These are phyloP conservation scores for Harringtonia aguacate DNA, from an alignment of 2,329 filamentous ascomycete species.

Conservation along the genomic window DNA sequence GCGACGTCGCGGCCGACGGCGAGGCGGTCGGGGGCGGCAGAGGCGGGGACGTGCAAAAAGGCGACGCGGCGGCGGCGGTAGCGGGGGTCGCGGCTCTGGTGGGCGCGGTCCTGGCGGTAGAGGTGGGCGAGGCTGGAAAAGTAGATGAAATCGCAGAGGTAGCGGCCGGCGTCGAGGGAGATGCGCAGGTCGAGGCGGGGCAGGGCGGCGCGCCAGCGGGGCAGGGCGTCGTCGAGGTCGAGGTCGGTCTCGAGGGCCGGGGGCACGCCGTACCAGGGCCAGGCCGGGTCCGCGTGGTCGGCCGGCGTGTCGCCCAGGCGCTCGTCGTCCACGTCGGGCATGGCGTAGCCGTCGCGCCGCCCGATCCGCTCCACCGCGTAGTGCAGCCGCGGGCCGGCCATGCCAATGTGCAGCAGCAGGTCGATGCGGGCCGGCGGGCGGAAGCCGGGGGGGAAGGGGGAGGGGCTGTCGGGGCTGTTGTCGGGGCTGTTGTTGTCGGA, in stretches of 20 bases:
- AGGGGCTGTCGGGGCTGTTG: no score
- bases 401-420: conserved; percentile 67
- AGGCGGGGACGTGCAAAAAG: conserved; percentile 64
- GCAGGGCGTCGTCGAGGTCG: conserved; percentile 45
- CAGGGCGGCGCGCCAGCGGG: conserved; percentile 40
- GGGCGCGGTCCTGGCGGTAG: conserved; percentile 28
- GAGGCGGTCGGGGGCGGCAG: conserved; percentile 37
- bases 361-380: conserved; percentile 64
- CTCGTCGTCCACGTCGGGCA: conserved; percentile 59
- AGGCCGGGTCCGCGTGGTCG: conserved; percentile 26
- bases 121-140: conserved; percentile 55
- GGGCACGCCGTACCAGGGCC: conserved; percentile 45
- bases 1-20: conserved; percentile 38
- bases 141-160: conserved; percentile 71
- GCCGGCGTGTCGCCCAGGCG: conserved; percentile 37
- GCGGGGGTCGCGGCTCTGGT: not conserved
- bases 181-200: conserved; percentile 40
- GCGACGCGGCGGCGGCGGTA: conserved; percentile 36
- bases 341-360: conserved; percentile 60
- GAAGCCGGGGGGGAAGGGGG: no score
- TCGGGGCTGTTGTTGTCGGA: conserved; percentile 5
- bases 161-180: conserved; percentile 61
- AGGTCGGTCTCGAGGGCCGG: conserved; percentile 45
- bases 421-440: conserved; percentile 35
- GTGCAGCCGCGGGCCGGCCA: conserved; percentile 53